Conservation (phyloP, 306 rosid genomes). For the Morella rubra region DNA sequence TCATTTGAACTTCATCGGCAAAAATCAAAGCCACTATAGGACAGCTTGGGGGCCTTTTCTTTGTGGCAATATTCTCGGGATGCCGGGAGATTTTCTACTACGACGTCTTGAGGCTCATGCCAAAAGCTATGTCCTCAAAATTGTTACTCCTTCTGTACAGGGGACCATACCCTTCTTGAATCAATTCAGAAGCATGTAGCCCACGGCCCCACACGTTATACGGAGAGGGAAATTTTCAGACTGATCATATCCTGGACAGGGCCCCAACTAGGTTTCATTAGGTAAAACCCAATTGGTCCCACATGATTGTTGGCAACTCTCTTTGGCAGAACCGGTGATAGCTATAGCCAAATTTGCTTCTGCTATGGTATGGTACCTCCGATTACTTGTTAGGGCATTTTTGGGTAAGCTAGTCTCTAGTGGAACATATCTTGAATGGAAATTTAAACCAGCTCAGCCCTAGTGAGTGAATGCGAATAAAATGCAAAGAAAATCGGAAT, state of each 20-base stretch:
- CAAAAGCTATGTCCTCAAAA: too few species aligned
- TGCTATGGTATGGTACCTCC: not conserved
- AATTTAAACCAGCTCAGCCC: conserved; percentile 3
- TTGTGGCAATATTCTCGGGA: too few species aligned
- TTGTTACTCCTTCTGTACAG: too few species aligned
- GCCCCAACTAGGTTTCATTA: not conserved
- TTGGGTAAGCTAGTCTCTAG: not conserved
- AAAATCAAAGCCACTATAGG: too few species aligned
- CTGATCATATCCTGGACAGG: not conserved
- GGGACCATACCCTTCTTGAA: too few species aligned
- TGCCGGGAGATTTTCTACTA: too few species aligned
- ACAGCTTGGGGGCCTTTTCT: too few species aligned
- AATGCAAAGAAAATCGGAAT: not conserved
- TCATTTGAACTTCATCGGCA: too few species aligned
- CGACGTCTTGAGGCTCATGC: too few species aligned
- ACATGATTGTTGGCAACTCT: not conserved
- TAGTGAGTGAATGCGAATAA: not conserved
- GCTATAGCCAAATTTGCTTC: not conserved
- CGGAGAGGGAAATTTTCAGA: not conserved
- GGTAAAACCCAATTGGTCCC: not conserved
- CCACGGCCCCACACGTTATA: not conserved
- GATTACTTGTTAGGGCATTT: not conserved
- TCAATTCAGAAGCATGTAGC: not conserved
- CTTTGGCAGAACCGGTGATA: too few species aligned
- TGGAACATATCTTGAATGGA: not conserved